Evolutionary conservation across 768 basidiomycete genomes (phyloP).

Genomic region (Boletellus ananas): DNA sequence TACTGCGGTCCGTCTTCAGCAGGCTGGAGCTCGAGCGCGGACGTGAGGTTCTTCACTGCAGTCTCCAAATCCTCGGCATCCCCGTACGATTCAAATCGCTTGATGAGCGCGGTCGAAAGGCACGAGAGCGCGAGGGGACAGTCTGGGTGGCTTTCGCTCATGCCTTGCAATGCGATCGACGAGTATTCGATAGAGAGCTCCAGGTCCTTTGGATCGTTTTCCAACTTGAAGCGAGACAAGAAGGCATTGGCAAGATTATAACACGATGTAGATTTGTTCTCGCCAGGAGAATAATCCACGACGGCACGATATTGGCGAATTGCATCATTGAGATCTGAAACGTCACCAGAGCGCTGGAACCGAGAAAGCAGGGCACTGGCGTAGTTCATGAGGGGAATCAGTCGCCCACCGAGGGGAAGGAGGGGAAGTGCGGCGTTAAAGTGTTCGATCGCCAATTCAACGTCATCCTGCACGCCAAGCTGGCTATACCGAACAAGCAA

Average conservation of each 20-base stretch:
- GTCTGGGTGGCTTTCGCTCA: conserved; percentile 17
- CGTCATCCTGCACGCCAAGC: conserved; percentile 20
- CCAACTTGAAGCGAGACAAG: conserved; percentile 26
- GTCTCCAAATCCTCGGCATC: conserved; percentile 24
- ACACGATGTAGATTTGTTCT: conserved; percentile 18
- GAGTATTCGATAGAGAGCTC: conserved; percentile 23
- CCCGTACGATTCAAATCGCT: conserved; percentile 17
- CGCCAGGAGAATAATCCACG: conserved; percentile 14
- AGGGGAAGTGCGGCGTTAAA: conserved; percentile 20
- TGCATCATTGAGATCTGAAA: conserved; percentile 21
- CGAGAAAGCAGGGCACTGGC: conserved; percentile 28
- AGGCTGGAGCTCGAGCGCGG: conserved; percentile 17
- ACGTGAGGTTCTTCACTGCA: conserved; percentile 24
- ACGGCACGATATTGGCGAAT: conserved; percentile 23
- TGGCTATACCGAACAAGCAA: conserved; percentile 27
- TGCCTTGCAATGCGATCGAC: conserved; percentile 11
- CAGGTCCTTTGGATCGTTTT: conserved; percentile 18
- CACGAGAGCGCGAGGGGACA: conserved; percentile 16
- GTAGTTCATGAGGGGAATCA: conserved; percentile 26
- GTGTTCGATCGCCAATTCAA: conserved; percentile 28
- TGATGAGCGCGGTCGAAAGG: conserved; percentile 23
- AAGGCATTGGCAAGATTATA: conserved; percentile 32
- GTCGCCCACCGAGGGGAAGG: conserved; percentile 18
- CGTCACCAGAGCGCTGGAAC: conserved; percentile 19
- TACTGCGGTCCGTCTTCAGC: conserved; percentile 12